Evolutionary conservation across 2,329 filamentous ascomycete species (phyloP).

Genomic region (Aspergillus fumigatiaffinis): DNA sequence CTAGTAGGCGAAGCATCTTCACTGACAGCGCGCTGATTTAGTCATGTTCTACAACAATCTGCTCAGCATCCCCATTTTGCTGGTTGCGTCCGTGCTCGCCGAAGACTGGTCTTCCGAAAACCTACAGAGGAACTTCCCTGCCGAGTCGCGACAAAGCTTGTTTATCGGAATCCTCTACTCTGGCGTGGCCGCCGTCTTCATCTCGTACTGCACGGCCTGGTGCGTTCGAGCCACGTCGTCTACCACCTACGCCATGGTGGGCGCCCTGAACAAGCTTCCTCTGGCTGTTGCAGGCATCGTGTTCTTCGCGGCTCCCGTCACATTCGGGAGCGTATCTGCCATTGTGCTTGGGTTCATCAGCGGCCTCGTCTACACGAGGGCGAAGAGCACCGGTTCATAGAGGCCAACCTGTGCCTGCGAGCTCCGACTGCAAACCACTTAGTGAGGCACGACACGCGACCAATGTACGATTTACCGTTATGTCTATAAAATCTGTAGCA

Average conservation of each 20-base stretch:
- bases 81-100: slow-evolving; percentile 73
- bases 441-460: too few relatives aligned
- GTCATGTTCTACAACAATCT: slow-evolving; percentile 99
- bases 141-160: slow-evolving; percentile 72
- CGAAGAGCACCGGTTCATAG: slow-evolving; percentile 59
- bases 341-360: slow-evolving; percentile 89
- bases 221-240: slow-evolving; percentile 96
- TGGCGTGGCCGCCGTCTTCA: slow-evolving; percentile 88
- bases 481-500: too few relatives aligned
- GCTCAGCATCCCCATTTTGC: slow-evolving; percentile 86
- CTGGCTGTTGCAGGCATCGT: slow-evolving; percentile 87
- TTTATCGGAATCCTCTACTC: slow-evolving; percentile 83
- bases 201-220: slow-evolving; percentile 98
- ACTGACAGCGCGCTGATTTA: slow-evolving; percentile 34
- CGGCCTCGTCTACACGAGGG: slow-evolving; percentile 83
- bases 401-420: too few relatives aligned
- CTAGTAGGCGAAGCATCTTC: slow-evolving; percentile 17
- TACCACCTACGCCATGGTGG: slow-evolving; percentile 98
- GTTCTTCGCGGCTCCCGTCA: slow-evolving; percentile 94
- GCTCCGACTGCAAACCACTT: too few relatives aligned
- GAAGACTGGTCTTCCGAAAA: slow-evolving; percentile 93
- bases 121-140: slow-evolving; percentile 83
- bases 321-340: slow-evolving; percentile 84
- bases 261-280: slow-evolving; percentile 96
- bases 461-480: too few relatives aligned